Conservation (phyloP, 2,329 filamentous ascomycete species). For the Botrytis elliptica region DNA sequence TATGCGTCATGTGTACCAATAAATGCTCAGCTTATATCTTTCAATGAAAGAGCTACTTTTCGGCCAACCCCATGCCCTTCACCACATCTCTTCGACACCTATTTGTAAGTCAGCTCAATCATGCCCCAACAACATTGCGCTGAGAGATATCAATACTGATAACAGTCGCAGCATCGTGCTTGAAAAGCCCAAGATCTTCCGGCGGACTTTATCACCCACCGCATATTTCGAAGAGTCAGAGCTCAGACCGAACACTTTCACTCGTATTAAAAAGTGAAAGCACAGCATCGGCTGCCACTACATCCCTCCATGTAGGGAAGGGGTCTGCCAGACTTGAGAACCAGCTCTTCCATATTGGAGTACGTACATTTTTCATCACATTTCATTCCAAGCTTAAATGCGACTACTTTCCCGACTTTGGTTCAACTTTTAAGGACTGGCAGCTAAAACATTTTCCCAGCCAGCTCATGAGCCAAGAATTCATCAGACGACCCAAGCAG, state of each 20-base stretch:
- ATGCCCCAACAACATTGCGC: background rate
- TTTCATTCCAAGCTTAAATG: background rate
- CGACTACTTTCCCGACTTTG: no score
- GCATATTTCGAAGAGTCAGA: background rate
- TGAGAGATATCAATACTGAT: background rate
- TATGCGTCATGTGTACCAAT: background rate
- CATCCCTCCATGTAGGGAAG: background rate
- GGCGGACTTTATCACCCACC: no score
- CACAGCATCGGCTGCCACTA: fast-evolving
- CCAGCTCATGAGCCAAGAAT: no score
- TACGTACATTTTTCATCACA: background rate
- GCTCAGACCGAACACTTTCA: background rate
- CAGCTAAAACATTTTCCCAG: background rate
- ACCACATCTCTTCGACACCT: background rate
- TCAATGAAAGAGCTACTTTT: background rate
- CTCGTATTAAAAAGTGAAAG: fast-evolving
- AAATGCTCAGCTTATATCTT: background rate
- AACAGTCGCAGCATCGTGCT: fast-evolving
- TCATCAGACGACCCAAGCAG: background rate
- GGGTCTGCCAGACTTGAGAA: fast-evolving
- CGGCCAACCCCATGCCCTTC: background rate
- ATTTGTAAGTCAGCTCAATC: background rate
- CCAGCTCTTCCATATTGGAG: no score
- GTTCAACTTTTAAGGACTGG: background rate
- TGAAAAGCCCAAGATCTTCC: background rate